Conservation (phyloP, 768 basidiomycete genomes). For the Grammothele lineata region DNA sequence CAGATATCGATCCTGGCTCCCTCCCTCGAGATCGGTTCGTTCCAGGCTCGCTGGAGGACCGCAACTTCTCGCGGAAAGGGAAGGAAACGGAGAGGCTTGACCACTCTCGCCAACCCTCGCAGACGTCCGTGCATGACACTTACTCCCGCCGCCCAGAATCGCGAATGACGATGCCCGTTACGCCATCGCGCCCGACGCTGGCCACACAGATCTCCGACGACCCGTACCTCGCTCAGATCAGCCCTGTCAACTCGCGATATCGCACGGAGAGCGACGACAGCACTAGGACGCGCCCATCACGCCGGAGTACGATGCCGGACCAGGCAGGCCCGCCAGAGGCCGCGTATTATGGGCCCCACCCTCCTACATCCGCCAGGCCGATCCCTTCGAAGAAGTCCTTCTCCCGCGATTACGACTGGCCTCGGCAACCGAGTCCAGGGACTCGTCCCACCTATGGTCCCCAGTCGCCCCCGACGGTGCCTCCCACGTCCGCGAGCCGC, state of each 20-base stretch:
- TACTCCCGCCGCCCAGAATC: conserved; percentile 11
- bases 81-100: conserved; percentile 10
- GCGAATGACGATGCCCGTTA: conserved; percentile 9
- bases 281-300: conserved; percentile 13
- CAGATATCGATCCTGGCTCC: conserved; percentile 4
- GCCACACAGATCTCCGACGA: conserved; percentile 7
- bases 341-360: conserved; percentile 1
- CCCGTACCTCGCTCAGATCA: conserved; percentile 9
- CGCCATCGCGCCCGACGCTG: conserved; percentile 5
- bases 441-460: conserved; percentile 3
- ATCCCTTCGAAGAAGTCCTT: conserved; percentile 13
- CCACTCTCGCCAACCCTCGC: neutral
- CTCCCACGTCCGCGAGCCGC: conserved; percentile 4
- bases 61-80: conserved; percentile 9
- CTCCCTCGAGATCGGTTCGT: conserved; percentile 11
- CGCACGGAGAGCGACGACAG: conserved; percentile 9
- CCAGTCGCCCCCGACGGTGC: conserved; percentile 1
- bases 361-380: conserved; percentile 7
- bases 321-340: conserved; percentile 15
- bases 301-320: conserved; percentile 9
- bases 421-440: conserved; percentile 1
- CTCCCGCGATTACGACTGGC: conserved; percentile 6
- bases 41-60: conserved; percentile 7
- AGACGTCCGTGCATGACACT: conserved; percentile 1
- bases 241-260: neutral